Base-by-base conservation (phyloP, 2,329 filamentous ascomycete species). In the Leptographium procerum region DNA sequence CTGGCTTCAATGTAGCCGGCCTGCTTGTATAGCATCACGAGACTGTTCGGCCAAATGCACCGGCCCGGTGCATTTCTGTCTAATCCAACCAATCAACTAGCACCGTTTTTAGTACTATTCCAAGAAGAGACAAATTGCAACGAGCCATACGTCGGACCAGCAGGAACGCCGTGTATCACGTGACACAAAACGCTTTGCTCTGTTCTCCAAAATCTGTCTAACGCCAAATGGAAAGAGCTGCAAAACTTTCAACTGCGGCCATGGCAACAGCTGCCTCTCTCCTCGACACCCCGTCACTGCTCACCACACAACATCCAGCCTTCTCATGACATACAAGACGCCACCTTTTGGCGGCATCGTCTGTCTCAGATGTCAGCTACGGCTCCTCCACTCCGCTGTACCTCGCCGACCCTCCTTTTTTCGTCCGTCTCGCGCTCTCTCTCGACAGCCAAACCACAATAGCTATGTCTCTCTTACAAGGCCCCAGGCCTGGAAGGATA, bases 331-430 rank as follows among this genome's bases (percentile, higher is more conserved):
- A 29, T 40, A 45, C 52, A 55, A 28, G 45, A 31, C 57, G 43
- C 34, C 50, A 24, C n/a, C 48, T 5, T 24, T 31, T 16, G 31
- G 58, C 54, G 22, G 58, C 28, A 50, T 34, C 5, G 22, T 54
- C 29, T 59, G 58, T 51, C 43, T 59, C 16, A 48, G 24, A n/a
- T 59, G 58, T 28, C 58, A 59, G 43, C 50, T 47, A 29, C 58
- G 54, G 19, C 28, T 52, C 2, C 13, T 56, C 13, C 19, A 19
- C 14, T 1, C 51, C 9, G 14, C 13, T 26, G 16, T 4, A 8
- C 43, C 31, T 26, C 33, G 26, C 4, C 43, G 10, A 1, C n/a
- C 47, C 11, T 5, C 53, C 10, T 29, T 29, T 6, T 52, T 48
- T 10, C 28, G 16, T 22, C 10, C 22, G 3, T 43, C 53, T 4